phyloP scores from a whole-genome alignment of 2,329 filamentous ascomycete genomes.

The Neonectria sp. region DNA sequence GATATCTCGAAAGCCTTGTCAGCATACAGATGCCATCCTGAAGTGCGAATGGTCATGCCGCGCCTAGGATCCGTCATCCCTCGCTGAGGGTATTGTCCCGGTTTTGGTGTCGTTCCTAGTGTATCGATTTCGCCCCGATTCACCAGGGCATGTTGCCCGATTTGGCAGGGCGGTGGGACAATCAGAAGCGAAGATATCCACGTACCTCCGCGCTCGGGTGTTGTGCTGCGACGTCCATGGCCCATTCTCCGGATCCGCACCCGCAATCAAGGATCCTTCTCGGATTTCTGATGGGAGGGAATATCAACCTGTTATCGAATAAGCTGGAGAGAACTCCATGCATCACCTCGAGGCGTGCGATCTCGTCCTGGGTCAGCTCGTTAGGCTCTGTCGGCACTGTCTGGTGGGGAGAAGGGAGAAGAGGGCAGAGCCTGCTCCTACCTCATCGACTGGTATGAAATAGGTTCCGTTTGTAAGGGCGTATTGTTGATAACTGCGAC shows the following conservation, averaged over 20 bases:
- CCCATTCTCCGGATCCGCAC: conserved; percentile 80
- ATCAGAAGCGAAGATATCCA: conserved; percentile 18
- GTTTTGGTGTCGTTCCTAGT: not conserved
- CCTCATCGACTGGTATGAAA: conserved; percentile 80
- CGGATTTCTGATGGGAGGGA: conserved; percentile 74
- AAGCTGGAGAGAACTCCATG: conserved; percentile 74
- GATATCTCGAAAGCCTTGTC: not conserved
- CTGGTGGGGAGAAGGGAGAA: conserved; percentile 4
- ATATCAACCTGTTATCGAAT: conserved; percentile 78
- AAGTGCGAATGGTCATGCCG: not conserved
- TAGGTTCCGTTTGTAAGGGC: conserved; percentile 76
- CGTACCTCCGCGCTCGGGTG: conserved; percentile 76
- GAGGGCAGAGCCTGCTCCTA: conserved; percentile 52
- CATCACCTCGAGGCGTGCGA: conserved; percentile 74
- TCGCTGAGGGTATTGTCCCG: not conserved
- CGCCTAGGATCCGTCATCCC: not conserved
- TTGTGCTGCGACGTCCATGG: conserved; percentile 75
- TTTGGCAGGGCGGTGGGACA: not conserved
- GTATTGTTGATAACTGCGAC: conserved; percentile 77
- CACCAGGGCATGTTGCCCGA: not conserved
- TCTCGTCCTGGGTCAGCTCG: conserved; percentile 72
- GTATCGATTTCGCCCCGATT: not conserved
- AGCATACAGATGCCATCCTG: not conserved
- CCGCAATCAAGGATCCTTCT: conserved; percentile 79
- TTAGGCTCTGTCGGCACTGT: conserved; percentile 28